Conservation (phyloP, 2,329 filamentous ascomycete genomes). For the Penicillium crustosum region DNA sequence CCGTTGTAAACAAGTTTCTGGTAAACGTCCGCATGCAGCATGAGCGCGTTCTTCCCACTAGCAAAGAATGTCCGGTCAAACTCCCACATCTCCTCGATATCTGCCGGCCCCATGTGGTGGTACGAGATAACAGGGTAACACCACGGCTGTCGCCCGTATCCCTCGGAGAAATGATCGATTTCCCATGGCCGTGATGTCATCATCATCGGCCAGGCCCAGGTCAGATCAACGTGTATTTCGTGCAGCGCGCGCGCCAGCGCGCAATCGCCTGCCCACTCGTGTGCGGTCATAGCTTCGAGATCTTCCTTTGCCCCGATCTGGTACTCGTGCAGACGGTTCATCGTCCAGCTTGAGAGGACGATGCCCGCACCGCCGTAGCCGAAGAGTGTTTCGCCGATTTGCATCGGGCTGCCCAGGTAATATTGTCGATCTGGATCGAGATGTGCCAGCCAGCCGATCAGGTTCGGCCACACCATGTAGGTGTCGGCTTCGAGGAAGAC, state of each 20-base stretch:
- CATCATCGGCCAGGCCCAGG: slow-evolving; percentile 49
- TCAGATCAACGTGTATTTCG: slow-evolving; percentile 44
- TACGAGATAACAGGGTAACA: slow-evolving; percentile 52
- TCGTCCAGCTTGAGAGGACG: slow-evolving; percentile 49
- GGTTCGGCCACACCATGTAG: slow-evolving; percentile 53
- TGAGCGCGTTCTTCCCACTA: slow-evolving; percentile 46
- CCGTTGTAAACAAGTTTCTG: slow-evolving; percentile 22
- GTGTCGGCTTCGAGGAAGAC: slow-evolving; percentile 60
- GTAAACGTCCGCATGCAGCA: slow-evolving; percentile 32
- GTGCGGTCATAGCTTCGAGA: slow-evolving; percentile 45
- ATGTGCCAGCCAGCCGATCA: slow-evolving; percentile 52
- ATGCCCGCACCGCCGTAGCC: slow-evolving; percentile 54
- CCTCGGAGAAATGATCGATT: slow-evolving; percentile 41
- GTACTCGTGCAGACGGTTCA: slow-evolving; percentile 40
- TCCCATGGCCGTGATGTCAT: slow-evolving; percentile 40
- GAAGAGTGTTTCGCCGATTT: slow-evolving; percentile 50
- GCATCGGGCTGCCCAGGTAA: slow-evolving; percentile 57
- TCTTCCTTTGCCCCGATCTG: slow-evolving; percentile 40
- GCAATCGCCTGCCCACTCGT: slow-evolving; percentile 50
- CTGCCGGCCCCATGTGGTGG: slow-evolving; percentile 47
- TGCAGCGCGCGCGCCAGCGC: slow-evolving; percentile 47
- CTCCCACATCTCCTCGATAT: slow-evolving; percentile 44
- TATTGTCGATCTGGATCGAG: slow-evolving; percentile 47
- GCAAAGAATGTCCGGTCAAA: slow-evolving; percentile 54
- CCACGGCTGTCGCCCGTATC: slow-evolving; percentile 44